Base-by-base conservation (phyloP, 2,329 filamentous ascomycete species). In the Phaeomoniella chlamydospora region DNA sequence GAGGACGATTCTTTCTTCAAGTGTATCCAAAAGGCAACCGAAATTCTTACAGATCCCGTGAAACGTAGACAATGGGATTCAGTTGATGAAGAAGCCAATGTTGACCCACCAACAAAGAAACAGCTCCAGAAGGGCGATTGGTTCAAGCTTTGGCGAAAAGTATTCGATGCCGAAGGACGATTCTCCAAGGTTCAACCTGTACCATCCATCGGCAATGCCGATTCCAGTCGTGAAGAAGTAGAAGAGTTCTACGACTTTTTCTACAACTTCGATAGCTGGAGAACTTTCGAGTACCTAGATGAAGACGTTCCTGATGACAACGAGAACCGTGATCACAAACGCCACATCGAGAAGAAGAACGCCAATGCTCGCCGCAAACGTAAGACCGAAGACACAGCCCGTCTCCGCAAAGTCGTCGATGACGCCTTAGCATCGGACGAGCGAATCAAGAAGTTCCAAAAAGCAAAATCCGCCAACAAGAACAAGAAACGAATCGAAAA, bases 241-340 rank as follows among this genome's bases (percentile, higher is more conserved):
- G 87, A 96, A 55, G 68, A 70, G 37, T 98, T 98, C 62, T 98
- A 98, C 74, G 94, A 98, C 72, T 98, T 96, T 70, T 98, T 83
- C 80, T 98, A 96, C 72, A 92, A 88, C 72, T 93, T 98, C 52
- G 90, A 98, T 71, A 90, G 81, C 60, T 98, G 90, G 90, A 74
- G 90, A 42, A 78, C 82, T 2, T 98, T 98, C 53, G 90, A 98
- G 66, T 98, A 98, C 63, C 81, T 93, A 40, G 90, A 98, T 55
- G 90, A 98, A 68, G 90, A 98, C 56, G 88, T 98, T 18, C 90
- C 90, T 29, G 90, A 98, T 54, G 90, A 98, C 69, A 94, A 90
- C 60, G 90, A 96, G 68, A 94, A 87, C 69, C 87, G 90, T 59
- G 88, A 96, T 65, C 90, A 98, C 70, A 96, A 94, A 71, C 84